These are phyloP conservation scores for Musa balbisiana DNA, from an alignment of 202 grass and related monocot species.

Conservation along the genomic window DNA sequence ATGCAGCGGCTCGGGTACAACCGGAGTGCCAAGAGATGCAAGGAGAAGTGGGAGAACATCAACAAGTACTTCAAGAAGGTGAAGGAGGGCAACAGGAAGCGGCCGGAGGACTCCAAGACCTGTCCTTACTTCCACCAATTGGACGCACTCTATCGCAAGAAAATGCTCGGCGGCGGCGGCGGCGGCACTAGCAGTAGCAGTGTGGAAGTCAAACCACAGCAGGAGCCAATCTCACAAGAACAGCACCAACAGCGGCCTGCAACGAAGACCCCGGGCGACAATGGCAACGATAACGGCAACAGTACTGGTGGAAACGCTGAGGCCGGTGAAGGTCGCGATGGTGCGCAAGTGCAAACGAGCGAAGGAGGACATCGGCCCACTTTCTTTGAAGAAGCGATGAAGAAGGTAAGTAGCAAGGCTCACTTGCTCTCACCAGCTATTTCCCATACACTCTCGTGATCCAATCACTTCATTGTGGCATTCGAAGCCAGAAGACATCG, in stretches of 20 bases:
- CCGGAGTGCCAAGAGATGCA: slow-evolving; percentile 18
- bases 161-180: not conserved
- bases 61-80: slow-evolving; percentile 21
- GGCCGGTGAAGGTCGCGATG: not conserved
- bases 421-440: no score
- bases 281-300: no score
- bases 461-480: not conserved
- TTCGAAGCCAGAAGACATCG: not conserved
- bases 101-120: slow-evolving; percentile 12
- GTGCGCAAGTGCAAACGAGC: not conserved
- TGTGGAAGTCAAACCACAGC: not conserved
- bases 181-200: not conserved
- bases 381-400: not conserved
- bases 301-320: not conserved
- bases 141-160: slow-evolving; percentile 9
- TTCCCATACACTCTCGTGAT: not conserved
- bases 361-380: not conserved
- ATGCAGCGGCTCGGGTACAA: slow-evolving; percentile 7
- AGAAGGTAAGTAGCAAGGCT: not conserved
- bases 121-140: slow-evolving; percentile 20
- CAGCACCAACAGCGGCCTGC: not conserved
- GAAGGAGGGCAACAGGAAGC: slow-evolving; percentile 6
- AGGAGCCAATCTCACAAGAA: not conserved
- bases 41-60: slow-evolving; percentile 23
- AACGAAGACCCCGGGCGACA: not conserved